These are phyloP conservation scores for Nemania sp. DNA, from an alignment of 2,329 filamentous ascomycete genomes.

Conservation along the genomic window DNA sequence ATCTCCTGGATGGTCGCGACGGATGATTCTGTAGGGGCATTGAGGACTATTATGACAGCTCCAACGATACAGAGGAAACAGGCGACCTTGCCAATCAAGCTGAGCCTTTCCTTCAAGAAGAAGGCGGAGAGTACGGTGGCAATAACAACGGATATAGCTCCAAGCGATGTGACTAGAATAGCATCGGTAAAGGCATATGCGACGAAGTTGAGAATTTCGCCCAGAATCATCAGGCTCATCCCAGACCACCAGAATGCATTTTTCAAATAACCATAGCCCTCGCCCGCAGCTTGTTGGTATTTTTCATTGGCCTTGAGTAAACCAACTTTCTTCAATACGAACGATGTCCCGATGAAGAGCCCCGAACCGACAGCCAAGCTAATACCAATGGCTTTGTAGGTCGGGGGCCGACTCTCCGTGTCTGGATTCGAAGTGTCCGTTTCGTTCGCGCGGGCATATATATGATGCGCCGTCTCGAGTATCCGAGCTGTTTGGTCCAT, in stretches of 20 bases:
- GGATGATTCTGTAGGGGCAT: conserved; percentile 87
- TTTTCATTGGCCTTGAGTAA: conserved; percentile 93
- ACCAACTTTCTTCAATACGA: conserved; percentile 94
- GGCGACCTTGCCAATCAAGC: conserved; percentile 94
- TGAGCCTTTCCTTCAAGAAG: conserved; percentile 94
- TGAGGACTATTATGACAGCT: conserved; percentile 92
- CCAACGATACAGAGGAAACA: conserved; percentile 96
- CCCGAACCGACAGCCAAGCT: conserved; percentile 87
- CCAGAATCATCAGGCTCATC: conserved; percentile 97
- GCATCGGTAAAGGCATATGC: conserved; percentile 97
- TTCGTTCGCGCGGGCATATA: conserved; percentile 59
- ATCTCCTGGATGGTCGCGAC: conserved; percentile 92
- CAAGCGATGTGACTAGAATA: conserved; percentile 92
- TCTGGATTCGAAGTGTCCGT: conserved; percentile 48
- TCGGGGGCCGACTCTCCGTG: conserved; percentile 57
- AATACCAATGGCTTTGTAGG: conserved; percentile 89
- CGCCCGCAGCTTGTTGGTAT: conserved; percentile 94
- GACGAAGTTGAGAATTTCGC: conserved; percentile 96
- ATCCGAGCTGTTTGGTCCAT: conserved; percentile 56
- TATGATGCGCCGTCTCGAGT: conserved; percentile 51
- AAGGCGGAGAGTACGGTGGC: conserved; percentile 92
- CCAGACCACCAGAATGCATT: conserved; percentile 95
- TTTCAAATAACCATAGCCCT: conserved; percentile 97
- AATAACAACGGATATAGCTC: conserved; percentile 91
- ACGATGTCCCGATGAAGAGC: conserved; percentile 92